Percentiles rank a stretch among this genome's conserved stretches.
Conservation (phyloP, 208 protist species). For the Crithidia fasciculata region DNA sequence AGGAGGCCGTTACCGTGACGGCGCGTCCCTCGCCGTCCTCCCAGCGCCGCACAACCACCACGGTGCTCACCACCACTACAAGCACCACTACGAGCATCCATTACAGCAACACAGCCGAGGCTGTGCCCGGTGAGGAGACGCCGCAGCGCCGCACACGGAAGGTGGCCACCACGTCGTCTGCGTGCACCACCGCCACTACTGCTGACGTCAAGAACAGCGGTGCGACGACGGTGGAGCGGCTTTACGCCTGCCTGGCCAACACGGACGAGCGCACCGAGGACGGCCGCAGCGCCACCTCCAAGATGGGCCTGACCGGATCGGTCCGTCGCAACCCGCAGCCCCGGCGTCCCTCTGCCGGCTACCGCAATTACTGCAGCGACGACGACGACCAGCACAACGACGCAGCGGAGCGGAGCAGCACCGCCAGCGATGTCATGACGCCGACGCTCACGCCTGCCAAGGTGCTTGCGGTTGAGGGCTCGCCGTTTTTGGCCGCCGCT, state of each 20-base stretch:
- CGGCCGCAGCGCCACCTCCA: slow-evolving; percentile 21
- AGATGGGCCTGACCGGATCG: slow-evolving; percentile 37
- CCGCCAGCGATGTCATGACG: slow-evolving; percentile 7
- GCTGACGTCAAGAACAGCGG: slow-evolving; percentile 1
- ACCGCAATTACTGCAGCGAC: not conserved
- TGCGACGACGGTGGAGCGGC: slow-evolving; percentile 24
- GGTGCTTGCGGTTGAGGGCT: slow-evolving; percentile 33
- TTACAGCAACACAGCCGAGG: not conserved
- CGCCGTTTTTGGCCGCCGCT: slow-evolving; percentile 28
- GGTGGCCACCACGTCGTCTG: not conserved
- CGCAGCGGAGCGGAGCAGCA: not conserved
- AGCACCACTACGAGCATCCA: not conserved
- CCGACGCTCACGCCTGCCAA: slow-evolving; percentile 33
- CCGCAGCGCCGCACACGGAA: slow-evolving; percentile 19
- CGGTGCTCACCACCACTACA: not conserved
- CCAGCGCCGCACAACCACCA: slow-evolving; percentile 1
- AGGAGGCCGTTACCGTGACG: not conserved
- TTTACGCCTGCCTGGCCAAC: slow-evolving; percentile 25
- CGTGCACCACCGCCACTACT: not conserved
- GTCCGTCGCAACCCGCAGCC: slow-evolving; percentile 12
- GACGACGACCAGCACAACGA: slow-evolving; percentile 14
- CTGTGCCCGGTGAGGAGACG: slow-evolving; percentile 15
- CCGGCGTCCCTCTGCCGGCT: not conserved
- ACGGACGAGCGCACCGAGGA: slow-evolving; percentile 34
- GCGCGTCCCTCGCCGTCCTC: not conserved